These are phyloP conservation scores for Davidsoniella australis DNA, from an alignment of 2,329 filamentous ascomycete species.

Conservation along the genomic window DNA sequence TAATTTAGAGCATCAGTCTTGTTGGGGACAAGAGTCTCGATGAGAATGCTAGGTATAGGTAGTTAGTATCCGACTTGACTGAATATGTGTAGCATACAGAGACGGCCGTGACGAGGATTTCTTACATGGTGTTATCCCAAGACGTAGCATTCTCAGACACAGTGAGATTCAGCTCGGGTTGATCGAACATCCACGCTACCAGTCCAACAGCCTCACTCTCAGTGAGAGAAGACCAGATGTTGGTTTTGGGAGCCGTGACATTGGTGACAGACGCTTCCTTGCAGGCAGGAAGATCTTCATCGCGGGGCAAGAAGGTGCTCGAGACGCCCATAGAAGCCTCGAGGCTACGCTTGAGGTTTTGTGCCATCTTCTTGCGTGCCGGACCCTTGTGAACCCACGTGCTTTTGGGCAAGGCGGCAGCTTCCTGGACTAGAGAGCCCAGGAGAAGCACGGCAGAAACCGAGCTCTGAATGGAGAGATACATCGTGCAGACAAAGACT, in stretches of 20 bases:
- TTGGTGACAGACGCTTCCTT: constrained; percentile 12
- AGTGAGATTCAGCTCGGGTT: constrained; percentile 29
- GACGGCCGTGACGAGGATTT: neutral
- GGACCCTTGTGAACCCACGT: constrained; percentile 11
- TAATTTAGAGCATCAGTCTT: constrained; percentile 29
- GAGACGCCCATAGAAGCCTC: constrained; percentile 3
- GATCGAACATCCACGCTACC: constrained; percentile 27
- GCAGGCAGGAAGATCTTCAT: constrained; percentile 6
- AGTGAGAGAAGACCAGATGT: constrained; percentile 26
- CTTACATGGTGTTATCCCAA: constrained; percentile 26
- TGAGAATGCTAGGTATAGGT: constrained; percentile 3
- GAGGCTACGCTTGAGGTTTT: constrained; percentile 9
- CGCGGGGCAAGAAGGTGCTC: neutral
- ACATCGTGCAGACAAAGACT: neutral
- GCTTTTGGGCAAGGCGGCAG: constrained; percentile 6
- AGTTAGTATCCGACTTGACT: neutral
- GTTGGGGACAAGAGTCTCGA: constrained; percentile 31
- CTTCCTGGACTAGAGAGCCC: constrained; percentile 3
- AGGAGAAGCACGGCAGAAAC: constrained; percentile 5
- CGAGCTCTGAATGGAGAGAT: neutral
- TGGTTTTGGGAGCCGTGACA: constrained; percentile 22
- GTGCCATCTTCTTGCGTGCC: constrained; percentile 9
- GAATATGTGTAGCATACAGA: neutral
- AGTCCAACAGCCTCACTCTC: constrained; percentile 23
- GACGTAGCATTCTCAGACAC: constrained; percentile 20